These are phyloP conservation scores for Cynara cardunculus DNA, from an alignment of 129 eudicot species.

Conservation along the genomic window DNA sequence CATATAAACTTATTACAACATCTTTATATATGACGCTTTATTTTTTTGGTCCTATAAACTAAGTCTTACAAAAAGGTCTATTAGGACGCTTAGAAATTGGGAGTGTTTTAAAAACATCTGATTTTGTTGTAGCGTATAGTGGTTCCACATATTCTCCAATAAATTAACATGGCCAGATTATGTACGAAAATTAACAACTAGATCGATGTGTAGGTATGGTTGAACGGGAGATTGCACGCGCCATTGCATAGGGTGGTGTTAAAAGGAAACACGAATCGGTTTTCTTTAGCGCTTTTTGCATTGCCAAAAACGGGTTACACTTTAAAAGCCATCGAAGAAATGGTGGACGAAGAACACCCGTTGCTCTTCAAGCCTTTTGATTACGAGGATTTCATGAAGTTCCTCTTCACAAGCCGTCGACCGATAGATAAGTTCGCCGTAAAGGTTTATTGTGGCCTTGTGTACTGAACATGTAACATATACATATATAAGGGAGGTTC, in stretches of 20 bases:
- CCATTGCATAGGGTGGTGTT: constrained; percentile 52
- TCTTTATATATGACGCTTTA: too few relatives aligned
- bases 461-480: background rate
- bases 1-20: too few relatives aligned
- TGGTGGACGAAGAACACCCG: constrained; percentile 52
- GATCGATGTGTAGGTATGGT: constrained; percentile 48
- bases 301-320: constrained; percentile 30
- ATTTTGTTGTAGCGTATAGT: too few relatives aligned
- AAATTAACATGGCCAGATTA: background rate
- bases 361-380: constrained; percentile 48
- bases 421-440: constrained; percentile 34
- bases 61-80: too few relatives aligned
- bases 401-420: constrained; percentile 34
- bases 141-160: too few relatives aligned
- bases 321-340: constrained; percentile 41
- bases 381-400: constrained; percentile 34
- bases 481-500: too few relatives aligned
- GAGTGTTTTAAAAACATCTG: too few relatives aligned
- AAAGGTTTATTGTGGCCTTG: constrained; percentile 48
- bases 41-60: too few relatives aligned
- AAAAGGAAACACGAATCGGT: constrained; percentile 37
- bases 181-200: background rate
- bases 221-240: constrained; percentile 46
- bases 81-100: too few relatives aligned
- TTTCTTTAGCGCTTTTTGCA: constrained; percentile 41